Evolutionary conservation across 768 basidiomycete species (phyloP).

Genomic region (Agaricus sinodeliciosus): DNA sequence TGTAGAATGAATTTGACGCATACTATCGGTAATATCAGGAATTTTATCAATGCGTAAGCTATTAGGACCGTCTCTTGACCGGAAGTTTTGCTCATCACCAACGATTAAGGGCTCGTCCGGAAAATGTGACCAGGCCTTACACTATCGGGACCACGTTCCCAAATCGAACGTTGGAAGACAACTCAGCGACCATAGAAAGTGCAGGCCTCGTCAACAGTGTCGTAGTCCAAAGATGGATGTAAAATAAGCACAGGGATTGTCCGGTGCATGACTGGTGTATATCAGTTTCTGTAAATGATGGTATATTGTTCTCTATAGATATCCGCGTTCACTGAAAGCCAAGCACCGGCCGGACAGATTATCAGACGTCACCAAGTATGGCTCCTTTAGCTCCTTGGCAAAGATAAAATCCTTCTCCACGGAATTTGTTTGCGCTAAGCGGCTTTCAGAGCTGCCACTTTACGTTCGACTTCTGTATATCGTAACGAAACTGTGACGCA

Average conservation of each 20-base stretch:
- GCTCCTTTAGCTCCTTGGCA: no score
- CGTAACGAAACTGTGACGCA: no score
- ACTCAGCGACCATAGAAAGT: conserved; percentile 56
- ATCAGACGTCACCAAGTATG: no score
- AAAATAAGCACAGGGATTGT: not conserved
- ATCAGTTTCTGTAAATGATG: no score
- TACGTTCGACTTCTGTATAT: no score
- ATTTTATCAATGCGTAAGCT: conserved; percentile 86
- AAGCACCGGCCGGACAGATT: no score
- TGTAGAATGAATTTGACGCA: conserved; percentile 88
- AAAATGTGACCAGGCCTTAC: conserved; percentile 55
- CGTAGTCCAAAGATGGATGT: conserved; percentile 75
- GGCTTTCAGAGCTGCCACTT: no score
- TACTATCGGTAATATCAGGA: conserved; percentile 78
- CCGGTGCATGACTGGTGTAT: no score
- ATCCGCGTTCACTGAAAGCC: no score
- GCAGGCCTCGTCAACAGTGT: conserved; percentile 79
- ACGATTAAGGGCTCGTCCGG: conserved; percentile 56
- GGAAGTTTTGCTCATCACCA: not conserved
- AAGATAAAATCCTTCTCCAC: no score
- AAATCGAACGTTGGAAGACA: conserved; percentile 61
- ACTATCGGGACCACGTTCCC: conserved; percentile 89
- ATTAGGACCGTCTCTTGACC: not conserved
- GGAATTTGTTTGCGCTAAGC: no score
- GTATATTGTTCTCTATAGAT: no score